Evolutionary conservation across 371 early-diverging fungal species (phyloP).

Genomic region (Mortierella sp.): DNA sequence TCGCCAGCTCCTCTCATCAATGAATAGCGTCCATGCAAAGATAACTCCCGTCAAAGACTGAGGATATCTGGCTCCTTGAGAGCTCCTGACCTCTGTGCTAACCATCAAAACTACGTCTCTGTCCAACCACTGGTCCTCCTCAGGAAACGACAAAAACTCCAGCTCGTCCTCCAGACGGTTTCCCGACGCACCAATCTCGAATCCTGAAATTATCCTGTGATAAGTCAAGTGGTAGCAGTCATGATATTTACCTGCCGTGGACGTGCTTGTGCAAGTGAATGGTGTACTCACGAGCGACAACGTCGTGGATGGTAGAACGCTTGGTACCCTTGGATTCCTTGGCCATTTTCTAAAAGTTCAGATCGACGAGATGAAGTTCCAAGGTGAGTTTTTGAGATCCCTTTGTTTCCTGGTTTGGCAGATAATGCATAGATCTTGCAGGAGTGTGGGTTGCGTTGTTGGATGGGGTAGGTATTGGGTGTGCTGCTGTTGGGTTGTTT

Average conservation of each 20-base stretch:
- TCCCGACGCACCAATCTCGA: not conserved
- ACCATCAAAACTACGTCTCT: no score
- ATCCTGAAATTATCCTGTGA: not conserved
- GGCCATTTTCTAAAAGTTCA: slow-evolving; percentile 61
- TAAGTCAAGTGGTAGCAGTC: not conserved
- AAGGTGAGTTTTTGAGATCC: not conserved
- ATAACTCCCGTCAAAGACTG: no score
- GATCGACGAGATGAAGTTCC: not conserved
- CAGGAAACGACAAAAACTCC: not conserved
- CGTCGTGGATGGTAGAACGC: slow-evolving; percentile 76
- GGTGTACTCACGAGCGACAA: slow-evolving; percentile 95
- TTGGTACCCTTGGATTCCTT: slow-evolving; percentile 70
- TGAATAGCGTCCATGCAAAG: no score
- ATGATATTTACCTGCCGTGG: slow-evolving; percentile 69
- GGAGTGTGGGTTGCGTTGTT: not conserved
- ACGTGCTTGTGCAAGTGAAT: slow-evolving; percentile 96
- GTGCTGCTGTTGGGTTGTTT: not conserved
- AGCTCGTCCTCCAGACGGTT: no score
- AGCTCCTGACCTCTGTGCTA: no score
- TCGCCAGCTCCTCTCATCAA: not conserved
- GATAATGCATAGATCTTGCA: no score
- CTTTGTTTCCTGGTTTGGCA: not conserved
- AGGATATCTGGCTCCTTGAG: no score
- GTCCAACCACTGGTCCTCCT: not conserved
- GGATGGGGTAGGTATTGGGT: not conserved